A percentile compares a stretch with the other conserved stretches of the same genome.
These are phyloP conservation scores for Pyrenophora tritici-repentis DNA, from an alignment of 2,329 filamentous ascomycete genomes.

Conservation along the genomic window DNA sequence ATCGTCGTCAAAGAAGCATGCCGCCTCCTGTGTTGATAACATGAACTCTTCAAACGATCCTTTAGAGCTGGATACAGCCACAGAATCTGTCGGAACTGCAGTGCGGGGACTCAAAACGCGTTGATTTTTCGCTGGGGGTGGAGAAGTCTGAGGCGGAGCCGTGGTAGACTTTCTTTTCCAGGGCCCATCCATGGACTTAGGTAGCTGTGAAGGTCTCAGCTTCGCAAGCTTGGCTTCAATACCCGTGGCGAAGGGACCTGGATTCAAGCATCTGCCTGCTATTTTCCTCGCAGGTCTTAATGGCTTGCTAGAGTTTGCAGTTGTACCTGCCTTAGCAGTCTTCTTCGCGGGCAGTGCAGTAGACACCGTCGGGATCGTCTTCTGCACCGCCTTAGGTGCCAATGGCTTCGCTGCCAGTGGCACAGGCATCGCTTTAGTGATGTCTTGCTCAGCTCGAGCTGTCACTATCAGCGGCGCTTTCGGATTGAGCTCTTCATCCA, in stretches of 20 bases:
- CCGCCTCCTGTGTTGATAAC: slow-evolving; percentile 35
- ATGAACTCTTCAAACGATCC: slow-evolving; percentile 22
- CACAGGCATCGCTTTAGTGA: neutral
- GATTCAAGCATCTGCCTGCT: slow-evolving; percentile 8
- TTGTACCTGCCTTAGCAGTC: neutral
- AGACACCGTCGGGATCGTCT: neutral
- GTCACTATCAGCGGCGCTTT: neutral
- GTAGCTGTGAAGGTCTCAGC: slow-evolving; percentile 9
- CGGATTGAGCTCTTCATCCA: slow-evolving; percentile 35
- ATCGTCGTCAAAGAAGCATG: slow-evolving; percentile 36
- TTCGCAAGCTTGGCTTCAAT: slow-evolving; percentile 8
- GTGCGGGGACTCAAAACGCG: neutral
- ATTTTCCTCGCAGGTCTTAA: slow-evolving; percentile 2
- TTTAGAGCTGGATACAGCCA: neutral
- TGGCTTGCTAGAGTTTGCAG: neutral
- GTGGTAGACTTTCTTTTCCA: slow-evolving; percentile 1
- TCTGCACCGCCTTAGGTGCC: neutral
- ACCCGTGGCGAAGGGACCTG: slow-evolving; percentile 8
- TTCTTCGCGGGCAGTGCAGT: neutral
- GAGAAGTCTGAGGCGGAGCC: neutral
- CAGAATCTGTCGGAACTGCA: neutral
- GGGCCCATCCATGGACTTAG: neutral
- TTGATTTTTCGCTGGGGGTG: neutral
- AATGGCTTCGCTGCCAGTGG: neutral
- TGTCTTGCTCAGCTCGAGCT: neutral